A percentile compares a stretch with the other conserved stretches of the same genome.
phyloP scores from a whole-genome alignment of 2,329 filamentous ascomycete genomes.

The Colletotrichum sp. region DNA sequence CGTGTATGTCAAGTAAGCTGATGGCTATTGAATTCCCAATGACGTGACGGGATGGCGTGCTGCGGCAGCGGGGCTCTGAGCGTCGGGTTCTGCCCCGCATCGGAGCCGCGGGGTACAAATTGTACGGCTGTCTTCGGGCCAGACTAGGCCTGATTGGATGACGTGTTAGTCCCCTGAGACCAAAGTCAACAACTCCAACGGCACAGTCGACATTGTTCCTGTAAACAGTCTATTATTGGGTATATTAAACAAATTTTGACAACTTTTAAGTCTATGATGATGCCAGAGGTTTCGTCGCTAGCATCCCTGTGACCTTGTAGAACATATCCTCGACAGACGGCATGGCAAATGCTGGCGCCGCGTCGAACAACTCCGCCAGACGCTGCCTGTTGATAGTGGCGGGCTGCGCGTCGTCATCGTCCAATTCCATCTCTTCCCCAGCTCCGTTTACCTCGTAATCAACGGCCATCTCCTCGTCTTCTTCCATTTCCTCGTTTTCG shows the following conservation, averaged over 20 bases:
- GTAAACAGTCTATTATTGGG: conserved; percentile 19
- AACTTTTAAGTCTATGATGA: conserved; percentile 22
- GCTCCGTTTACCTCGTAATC: conserved; percentile 40
- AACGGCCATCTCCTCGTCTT: conserved; percentile 47
- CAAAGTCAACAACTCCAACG: background rate
- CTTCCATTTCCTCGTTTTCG: conserved; percentile 29
- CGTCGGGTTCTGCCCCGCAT: conserved; percentile 8
- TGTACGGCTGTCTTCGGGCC: background rate
- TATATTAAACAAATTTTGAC: conserved; percentile 20
- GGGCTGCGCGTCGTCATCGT: conserved; percentile 55
- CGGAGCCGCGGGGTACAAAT: background rate
- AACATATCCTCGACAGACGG: conserved; percentile 79
- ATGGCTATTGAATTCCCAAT: background rate
- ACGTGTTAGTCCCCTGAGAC: background rate
- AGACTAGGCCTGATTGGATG: background rate
- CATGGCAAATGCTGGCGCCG: conserved; percentile 70
- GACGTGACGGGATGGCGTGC: conserved; percentile 18
- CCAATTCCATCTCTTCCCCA: conserved; percentile 49
- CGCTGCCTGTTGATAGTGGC: conserved; percentile 72
- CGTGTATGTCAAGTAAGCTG: background rate
- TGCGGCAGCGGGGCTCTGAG: background rate
- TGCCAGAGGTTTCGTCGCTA: conserved; percentile 60
- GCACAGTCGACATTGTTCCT: background rate
- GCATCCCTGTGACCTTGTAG: conserved; percentile 71
- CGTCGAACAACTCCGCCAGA: conserved; percentile 73